phyloP scores from a whole-genome alignment of 2,329 filamentous ascomycete species.

The Epichloe sp. region DNA sequence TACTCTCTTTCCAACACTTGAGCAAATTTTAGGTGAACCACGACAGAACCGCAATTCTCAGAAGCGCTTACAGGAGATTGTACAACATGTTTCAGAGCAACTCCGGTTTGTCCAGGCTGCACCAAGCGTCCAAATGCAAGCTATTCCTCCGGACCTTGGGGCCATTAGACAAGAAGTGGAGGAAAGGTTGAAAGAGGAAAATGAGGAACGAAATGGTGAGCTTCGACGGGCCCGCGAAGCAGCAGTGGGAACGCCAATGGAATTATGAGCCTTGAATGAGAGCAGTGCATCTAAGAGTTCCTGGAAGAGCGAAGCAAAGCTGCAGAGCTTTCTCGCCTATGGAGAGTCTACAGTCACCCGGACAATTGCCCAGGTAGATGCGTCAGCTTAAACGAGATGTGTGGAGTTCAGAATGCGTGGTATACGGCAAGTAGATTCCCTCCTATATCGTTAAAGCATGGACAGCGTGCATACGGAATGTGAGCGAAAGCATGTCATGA shows the following conservation, averaged over 20 bases:
- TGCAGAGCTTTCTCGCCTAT: too few relatives aligned
- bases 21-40: slow-evolving; percentile 53
- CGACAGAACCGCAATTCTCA: slow-evolving; percentile 66
- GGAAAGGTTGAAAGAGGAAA: slow-evolving; percentile 50
- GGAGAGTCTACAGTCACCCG: too few relatives aligned
- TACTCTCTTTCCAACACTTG: slow-evolving; percentile 77
- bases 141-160: slow-evolving; percentile 65
- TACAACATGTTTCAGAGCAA: slow-evolving; percentile 72
- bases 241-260: slow-evolving; percentile 44
- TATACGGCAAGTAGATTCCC: too few relatives aligned
- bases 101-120: slow-evolving; percentile 72
- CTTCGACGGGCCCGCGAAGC: slow-evolving; percentile 41
- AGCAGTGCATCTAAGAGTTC: too few relatives aligned
- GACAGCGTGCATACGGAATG: too few relatives aligned
- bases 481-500: too few relatives aligned
- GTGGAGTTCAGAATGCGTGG: too few relatives aligned
- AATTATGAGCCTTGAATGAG: slow-evolving; percentile 21
- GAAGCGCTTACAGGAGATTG: slow-evolving; percentile 62
- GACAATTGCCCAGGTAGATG: too few relatives aligned
- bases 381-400: too few relatives aligned
- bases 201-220: slow-evolving; percentile 42
- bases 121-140: slow-evolving; percentile 75
- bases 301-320: too few relatives aligned
- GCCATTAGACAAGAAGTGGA: slow-evolving; percentile 58
- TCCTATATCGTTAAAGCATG: too few relatives aligned